Conservation (phyloP, 768 basidiomycete species). For the Dictyophora rubrovolvata region DNA sequence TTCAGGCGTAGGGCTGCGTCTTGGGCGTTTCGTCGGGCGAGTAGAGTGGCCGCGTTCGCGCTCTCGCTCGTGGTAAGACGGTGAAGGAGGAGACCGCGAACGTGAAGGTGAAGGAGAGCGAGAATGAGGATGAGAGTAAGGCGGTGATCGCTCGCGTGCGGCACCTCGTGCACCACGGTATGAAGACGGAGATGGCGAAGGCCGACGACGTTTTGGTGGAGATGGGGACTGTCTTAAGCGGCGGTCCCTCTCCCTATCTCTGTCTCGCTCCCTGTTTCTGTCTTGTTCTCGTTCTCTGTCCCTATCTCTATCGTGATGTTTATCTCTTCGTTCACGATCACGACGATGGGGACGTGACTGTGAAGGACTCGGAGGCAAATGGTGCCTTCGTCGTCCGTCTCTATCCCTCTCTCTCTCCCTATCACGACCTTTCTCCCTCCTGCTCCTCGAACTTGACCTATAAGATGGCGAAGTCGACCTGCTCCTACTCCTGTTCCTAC, state of each 20-base stretch:
- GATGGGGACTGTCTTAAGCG: background rate
- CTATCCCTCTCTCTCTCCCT: slow-evolving; percentile 22
- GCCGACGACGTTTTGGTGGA: background rate
- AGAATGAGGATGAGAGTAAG: too few relatives aligned
- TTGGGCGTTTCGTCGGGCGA: background rate
- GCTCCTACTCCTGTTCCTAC: slow-evolving; percentile 19
- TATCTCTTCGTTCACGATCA: background rate
- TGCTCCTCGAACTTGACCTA: slow-evolving; percentile 1
- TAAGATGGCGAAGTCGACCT: slow-evolving; percentile 13
- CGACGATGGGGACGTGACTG: background rate
- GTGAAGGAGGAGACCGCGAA: background rate
- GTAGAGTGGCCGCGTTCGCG: background rate
- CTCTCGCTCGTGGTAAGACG: background rate
- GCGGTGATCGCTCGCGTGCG: background rate
- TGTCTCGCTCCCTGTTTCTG: background rate
- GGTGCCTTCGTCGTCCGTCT: slow-evolving; percentile 28
- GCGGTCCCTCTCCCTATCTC: background rate
- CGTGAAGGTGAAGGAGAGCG: background rate
- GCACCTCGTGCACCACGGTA: background rate
- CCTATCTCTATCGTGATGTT: background rate
- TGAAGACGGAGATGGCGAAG: background rate
- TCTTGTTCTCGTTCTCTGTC: background rate
- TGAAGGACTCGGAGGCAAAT: background rate
- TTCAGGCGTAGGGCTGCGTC: background rate
- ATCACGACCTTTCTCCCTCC: slow-evolving; percentile 16